Evolutionary conservation across 345 rosid genomes (phyloP).

Genomic region (Linum trigynum): DNA sequence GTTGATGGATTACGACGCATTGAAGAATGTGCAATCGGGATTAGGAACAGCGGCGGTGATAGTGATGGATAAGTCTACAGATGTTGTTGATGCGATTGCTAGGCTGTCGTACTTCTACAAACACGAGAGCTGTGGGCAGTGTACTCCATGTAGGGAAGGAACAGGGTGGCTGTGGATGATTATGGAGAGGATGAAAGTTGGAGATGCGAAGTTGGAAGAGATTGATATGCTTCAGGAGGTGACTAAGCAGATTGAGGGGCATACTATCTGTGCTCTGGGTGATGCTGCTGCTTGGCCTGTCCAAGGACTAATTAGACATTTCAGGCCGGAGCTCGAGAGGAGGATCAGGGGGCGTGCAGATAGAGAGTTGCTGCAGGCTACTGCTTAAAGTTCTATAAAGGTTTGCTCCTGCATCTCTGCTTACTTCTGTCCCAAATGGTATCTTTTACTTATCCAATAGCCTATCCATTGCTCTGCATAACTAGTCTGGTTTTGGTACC

Average conservation of each 20-base stretch:
- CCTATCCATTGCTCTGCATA: too few species aligned
- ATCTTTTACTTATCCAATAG: too few species aligned
- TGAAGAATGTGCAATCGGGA: slow-evolving; percentile 91
- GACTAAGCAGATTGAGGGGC: slow-evolving; percentile 97
- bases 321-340: slow-evolving; percentile 98
- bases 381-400: slow-evolving; percentile 50
- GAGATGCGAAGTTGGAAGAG: slow-evolving; percentile 92
- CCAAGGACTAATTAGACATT: slow-evolving; percentile 91
- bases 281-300: slow-evolving; percentile 99
- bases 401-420: slow-evolving; percentile 16
- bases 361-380: slow-evolving; percentile 80
- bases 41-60: slow-evolving; percentile 93
- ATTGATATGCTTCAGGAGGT: slow-evolving; percentile 98
- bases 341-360: slow-evolving; percentile 81
- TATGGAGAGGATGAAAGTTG: slow-evolving; percentile 95
- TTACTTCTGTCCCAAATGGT: neutral
- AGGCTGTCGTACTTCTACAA: slow-evolving; percentile 97
- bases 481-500: too few species aligned
- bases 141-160: slow-evolving; percentile 98
- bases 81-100: slow-evolving; percentile 94
- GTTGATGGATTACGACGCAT: slow-evolving; percentile 94
- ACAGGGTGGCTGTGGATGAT: slow-evolving; percentile 99
- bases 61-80: slow-evolving; percentile 98
- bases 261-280: slow-evolving; percentile 96
- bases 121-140: slow-evolving; percentile 98